phyloP scores from a whole-genome alignment of 1,284 basidiomycete species.

The Pyrrhoderma noxium region DNA sequence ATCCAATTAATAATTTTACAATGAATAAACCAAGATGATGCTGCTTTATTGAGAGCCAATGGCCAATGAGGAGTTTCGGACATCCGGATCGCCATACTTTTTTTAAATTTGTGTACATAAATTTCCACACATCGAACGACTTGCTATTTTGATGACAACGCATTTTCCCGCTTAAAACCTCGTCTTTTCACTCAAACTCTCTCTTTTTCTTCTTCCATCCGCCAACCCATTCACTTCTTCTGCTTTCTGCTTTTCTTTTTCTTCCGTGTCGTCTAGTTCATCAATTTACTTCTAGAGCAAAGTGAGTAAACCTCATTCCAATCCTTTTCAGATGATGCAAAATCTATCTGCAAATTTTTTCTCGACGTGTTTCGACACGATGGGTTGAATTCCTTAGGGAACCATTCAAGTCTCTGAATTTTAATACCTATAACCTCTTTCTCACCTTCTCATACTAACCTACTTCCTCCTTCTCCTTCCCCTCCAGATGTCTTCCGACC shows the following conservation, averaged over 20 bases:
- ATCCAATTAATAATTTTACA: too few relatives aligned
- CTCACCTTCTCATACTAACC: neutral
- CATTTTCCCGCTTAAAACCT: constrained; percentile 1
- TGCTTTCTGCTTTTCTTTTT: neutral
- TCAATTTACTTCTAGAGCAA: neutral
- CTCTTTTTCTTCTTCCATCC: neutral
- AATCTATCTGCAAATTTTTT: constrained; percentile 35
- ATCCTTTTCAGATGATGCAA: constrained; percentile 9
- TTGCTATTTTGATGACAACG: neutral
- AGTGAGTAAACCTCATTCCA: constrained; percentile 7
- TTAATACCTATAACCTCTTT: constrained; percentile 12
- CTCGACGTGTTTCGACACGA: constrained; percentile 47
- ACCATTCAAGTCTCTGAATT: constrained; percentile 73
- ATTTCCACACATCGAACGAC: constrained; percentile 11
- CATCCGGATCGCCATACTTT: too few relatives aligned
- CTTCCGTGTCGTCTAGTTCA: neutral
- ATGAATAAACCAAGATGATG: too few relatives aligned
- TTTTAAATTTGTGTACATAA: neutral
- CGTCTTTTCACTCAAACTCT: neutral
- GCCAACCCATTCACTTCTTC: neutral
- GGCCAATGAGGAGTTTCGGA: too few relatives aligned
- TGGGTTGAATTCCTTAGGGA: constrained; percentile 57
- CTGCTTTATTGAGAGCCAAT: too few relatives aligned
- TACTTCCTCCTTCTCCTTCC: constrained; percentile 1
- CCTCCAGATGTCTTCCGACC: constrained; percentile 27